These are phyloP conservation scores for Malus fusca DNA, from an alignment of 306 rosid genomes.

Conservation along the genomic window DNA sequence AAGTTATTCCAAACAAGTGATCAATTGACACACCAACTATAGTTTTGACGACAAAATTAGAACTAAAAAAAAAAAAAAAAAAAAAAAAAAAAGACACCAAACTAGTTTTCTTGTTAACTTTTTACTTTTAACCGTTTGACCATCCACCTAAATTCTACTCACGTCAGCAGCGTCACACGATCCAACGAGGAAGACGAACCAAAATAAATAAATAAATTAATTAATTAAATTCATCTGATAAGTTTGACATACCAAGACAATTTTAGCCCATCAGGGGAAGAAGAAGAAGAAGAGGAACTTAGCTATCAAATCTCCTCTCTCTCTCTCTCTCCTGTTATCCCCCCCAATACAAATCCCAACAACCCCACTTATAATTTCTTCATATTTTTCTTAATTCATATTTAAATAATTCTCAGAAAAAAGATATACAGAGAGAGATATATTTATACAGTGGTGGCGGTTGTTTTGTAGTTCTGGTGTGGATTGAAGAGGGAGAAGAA, in stretches of 20 bases:
- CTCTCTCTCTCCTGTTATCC: not conserved
- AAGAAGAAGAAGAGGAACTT: not conserved
- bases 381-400: not conserved
- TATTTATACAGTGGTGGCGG: not conserved
- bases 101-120: too few relatives aligned
- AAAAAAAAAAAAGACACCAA: too few relatives aligned
- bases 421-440: not conserved
- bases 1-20: too few relatives aligned
- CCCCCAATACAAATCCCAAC: not conserved
- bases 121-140: too few relatives aligned
- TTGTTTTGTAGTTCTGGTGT: not conserved
- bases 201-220: not conserved
- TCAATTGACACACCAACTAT: too few relatives aligned
- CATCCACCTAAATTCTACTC: too few relatives aligned
- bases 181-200: not conserved
- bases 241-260: not conserved
- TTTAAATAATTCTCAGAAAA: not conserved
- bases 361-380: not conserved
- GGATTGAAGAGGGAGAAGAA: not conserved
- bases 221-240: not conserved
- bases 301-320: not conserved
- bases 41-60: too few relatives aligned
- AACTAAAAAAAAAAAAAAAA: too few relatives aligned
- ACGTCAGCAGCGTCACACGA: not conserved
- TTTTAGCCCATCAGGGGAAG: not conserved